Evolutionary conservation across 139 green algal species (phyloP), one percentile per base, ranked within the genome.

Genomic region (Nannochloris sp.): DNA sequence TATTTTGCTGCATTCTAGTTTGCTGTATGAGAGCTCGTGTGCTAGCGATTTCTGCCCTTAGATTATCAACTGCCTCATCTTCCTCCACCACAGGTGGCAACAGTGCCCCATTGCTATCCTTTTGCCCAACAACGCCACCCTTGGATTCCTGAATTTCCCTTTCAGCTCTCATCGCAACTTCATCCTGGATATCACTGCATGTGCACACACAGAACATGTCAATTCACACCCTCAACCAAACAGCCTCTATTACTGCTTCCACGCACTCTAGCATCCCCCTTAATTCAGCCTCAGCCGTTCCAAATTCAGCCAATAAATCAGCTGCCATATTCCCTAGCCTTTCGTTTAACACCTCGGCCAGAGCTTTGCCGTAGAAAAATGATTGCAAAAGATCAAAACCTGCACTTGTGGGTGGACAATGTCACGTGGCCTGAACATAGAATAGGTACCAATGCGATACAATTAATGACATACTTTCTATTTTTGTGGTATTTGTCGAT

Each of bases 321-420:
- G 57, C 65, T 27, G 79, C 14, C 9, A 61, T 67, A 2, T 61
- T 64, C 11, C 74, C 74, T 49, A 81, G 29, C 46, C 67, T 64
- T 31, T 80, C 74, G 31, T 76, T 81, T 16, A 80, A 14, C 5
- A 57, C 56, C 21, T 81, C 74, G 57, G 69, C 73, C 44, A 80
- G 57, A 12, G 71, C 74, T 3, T 64, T 31, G 6, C 74, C 74
- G 1, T 77, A 18, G 31, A 73, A 81, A 34, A 81, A 81, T 1
- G 71, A 72, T n/a, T 81, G 64, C 23, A 81, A 58, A 18, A 80
- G 60, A 21, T 48, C 48, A 24, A 44, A 25, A 54, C 60, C 69
- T 16, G 69, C 59, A 53, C 46, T 14, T 40, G 34, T 40, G 34
- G 34, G 34, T 40, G 8, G 19, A 60, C 18, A 21, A 36, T 60